Base-by-base conservation (phyloP, 164 flowering plant genomes). In the Annona squamosa region DNA sequence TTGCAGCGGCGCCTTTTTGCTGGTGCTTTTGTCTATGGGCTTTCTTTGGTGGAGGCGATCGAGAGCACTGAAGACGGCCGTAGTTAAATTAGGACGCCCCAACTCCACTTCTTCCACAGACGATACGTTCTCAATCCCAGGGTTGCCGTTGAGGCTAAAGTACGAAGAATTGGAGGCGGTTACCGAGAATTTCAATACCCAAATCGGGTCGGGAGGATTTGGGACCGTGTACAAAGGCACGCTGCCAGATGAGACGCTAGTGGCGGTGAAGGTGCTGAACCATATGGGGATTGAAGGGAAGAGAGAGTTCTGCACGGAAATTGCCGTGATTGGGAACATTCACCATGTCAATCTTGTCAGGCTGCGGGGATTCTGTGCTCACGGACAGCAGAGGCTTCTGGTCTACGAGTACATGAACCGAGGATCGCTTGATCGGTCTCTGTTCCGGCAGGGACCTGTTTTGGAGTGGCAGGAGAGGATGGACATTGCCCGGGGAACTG, bases 391-490 rank as follows among this genome's bases (percentile, higher is more conserved):
- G 48, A 79, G 89, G 61, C 80, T 92, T 6, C 75, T 94, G 80
- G 97, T 94, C 42, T 94, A 92, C 68, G 97, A 94, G 85, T 92
- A 85, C 76, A 94, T 94, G 97, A 91, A 86, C 77, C 87, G 84
- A 47, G 87, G 97, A 1, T 94, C 99, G 3, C 75, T 94, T 26
- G 97, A 91, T 61, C 77, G 86, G 12, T 76, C 87, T 45, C 90
- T 94, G 56, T 94, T 94, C 72, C 87, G 91, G 2, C 66, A 65
- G 66, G 90, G 90, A 17, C 89, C 90, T 2, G 89, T 85, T 26
- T 64, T 92, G 63, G 97, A 90, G 77, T 94, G 97, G 99, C 86
- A 85, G 78, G 95, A 92, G 81, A 83, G 99, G 80, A 72, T 87
- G 48, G 90, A 91, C n/a, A 87, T 94, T 59, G 97, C 93, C 0